Evolutionary conservation across 1,284 basidiomycete genomes (phyloP), one percentile per base, ranked within the genome.

Genomic region (Cryptococcus depauperatus): DNA sequence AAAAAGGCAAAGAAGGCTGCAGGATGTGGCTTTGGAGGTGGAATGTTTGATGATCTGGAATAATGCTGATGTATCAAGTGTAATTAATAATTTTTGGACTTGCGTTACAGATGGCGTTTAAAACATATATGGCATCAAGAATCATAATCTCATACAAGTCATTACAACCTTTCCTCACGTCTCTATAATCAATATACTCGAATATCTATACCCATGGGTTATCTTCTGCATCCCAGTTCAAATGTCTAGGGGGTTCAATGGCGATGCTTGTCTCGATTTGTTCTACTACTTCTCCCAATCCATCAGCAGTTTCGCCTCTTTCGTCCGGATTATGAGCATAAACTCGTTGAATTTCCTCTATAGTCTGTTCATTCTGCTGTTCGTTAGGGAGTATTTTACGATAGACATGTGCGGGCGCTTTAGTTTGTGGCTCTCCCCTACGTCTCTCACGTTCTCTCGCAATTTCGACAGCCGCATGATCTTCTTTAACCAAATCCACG

Each of bases 401-500:
- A 49, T 58, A 62, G n/a, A 68, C 59, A 37, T 65, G 62, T 4
- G 55, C 47, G 3, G 62, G 63, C 5, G 56, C 57, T 30, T 67
- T 57, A 1, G 57, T 61, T 29, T 68, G 63, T 7, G 66, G 61
- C 42, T 66, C 66, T 11, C 62, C 60, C 37, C 56, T 52, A 18
- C 58, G 23, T 14, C 60, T 41, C 47, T 64, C 56, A 25, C 61
- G 46, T 34, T 52, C 32, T 40, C 54, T 37, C 2, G 61, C 59
- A 35, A 66, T 68, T 25, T 64, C 62, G 4, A 64, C 61, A 1
- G 63, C 68, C 16, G 68, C 68, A 25, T 68, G 64, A 28, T 74
- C 75, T 21, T 76, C 72, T 2, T 73, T 69, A 2, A 89, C 75
- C 10, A 90, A 73, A 62, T 90, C 85, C 4, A 88, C 80, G 1